Evolutionary conservation across 345 rosid species (phyloP), one percentile per base, ranked within the genome.

Genomic region (Brassica rapa): DNA sequence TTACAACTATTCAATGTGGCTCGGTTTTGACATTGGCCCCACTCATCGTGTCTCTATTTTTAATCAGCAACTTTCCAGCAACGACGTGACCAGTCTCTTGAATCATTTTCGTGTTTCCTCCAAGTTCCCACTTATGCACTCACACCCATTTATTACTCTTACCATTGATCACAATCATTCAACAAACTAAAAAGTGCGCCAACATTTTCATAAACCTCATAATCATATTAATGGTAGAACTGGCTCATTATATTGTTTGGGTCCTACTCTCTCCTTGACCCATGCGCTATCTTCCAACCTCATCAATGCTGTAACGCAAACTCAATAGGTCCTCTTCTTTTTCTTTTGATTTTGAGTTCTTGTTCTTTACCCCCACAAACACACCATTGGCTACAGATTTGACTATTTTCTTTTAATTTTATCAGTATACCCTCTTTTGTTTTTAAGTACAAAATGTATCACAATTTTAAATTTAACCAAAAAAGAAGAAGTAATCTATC

Each of bases 221-320:
- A 49, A 49, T 49, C 56, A n/a, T 49, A 27, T 55, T 4, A 11
- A 9, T 70, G 64, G 56, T 51, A 4, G 56, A 46, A n/a, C 56
- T 4, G 56, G 56, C 19, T 49, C 8, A n/a, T 49, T 49, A 49
- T 49, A 49, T n/a, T 5, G 19, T 49, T 24, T 55, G 70, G 80
- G 76, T 56, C 70, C 76, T 70, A 77, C 75, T 51, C 23, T 70
- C 60, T 46, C 27, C 30, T 56, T 30, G 35, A n/a, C 72, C 82
- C 56, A 66, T 72, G 19, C 73, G 57, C 74, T 60, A 79, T 6
- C 75, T 24, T 75, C 83, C 83, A 80, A 75, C 80, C 68, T 74
- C 62, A 53, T 56, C 62, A 63, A 41, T 62, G 83, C 83, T 80
- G 80, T 65, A 80, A 74, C 80, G 76, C 83, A 80, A 73, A 65